Base-by-base conservation (phyloP, 1,139 yeast species). In the Saccharomycopsis hybrid region DNA sequence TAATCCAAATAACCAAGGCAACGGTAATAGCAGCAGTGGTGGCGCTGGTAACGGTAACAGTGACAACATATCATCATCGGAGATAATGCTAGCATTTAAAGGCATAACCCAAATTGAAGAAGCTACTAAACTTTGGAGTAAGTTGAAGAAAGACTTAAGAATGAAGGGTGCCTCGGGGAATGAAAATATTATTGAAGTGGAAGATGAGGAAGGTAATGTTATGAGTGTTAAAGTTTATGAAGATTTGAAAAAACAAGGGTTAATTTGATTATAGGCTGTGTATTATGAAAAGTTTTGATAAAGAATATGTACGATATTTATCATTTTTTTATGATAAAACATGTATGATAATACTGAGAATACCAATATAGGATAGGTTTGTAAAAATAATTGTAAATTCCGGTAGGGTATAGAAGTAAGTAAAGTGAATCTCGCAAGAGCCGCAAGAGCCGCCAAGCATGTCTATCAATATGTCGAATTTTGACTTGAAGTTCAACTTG, bases 141-240 rank as follows among this genome's bases (percentile, higher is more conserved):
- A 65, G 43, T 56, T 82, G 7, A 70, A 71, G 55, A 64, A 65
- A 40, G 73, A 73, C 38, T 64, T 65, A 27, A 63, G 75, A 47
- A 56, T 60, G 2, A 66, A 65, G 51, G 39, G 35, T 30, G 74
- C 72, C 35, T 72, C 68, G 24, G 73, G 73, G 49, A 62, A 63
- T 25, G 88, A 82, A 52, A 74, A 76, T 55, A 78, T 81, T 0
- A 75, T 83, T 5, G 95, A 90, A 64, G 86, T 89, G 48, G 97
- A 90, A 63, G 97, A 92, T 62, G 83, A 79, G 1, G 89, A 87
- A 33, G 98, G 97, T 5, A 90, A 92, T 63, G 96, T 88, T 25
- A 85, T 92, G 95, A 76, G 85, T 35, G 83, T 81, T 57, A 78
- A 79, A 59, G 92, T 88, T 44, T 90, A 86, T 65, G 72, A 82